phyloP scores from a whole-genome alignment of 1,284 basidiomycete genomes.

The Mycosarcoma mackinlayi region DNA sequence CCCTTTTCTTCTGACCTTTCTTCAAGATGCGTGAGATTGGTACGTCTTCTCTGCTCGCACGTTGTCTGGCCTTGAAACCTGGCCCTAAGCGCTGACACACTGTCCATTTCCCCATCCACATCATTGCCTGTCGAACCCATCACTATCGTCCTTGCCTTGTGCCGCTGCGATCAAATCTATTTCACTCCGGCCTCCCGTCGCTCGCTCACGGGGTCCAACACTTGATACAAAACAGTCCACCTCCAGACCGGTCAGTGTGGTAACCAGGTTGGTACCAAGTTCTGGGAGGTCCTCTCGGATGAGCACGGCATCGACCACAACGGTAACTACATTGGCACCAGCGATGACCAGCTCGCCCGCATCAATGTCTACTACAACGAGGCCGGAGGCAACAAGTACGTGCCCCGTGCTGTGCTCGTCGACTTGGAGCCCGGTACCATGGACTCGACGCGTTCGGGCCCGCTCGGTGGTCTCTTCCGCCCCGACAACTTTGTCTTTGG shows the following conservation, averaged over 20 bases:
- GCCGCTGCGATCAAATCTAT: no score
- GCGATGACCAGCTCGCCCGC: constrained; percentile 95
- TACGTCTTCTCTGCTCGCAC: constrained; percentile 12
- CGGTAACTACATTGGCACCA: constrained; percentile 88
- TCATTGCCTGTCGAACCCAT: no score
- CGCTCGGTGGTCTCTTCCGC: constrained; percentile 80
- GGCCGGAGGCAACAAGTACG: constrained; percentile 76
- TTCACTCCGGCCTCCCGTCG: no score
- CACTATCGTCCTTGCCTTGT: no score
- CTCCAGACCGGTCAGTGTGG: constrained; percentile 69
- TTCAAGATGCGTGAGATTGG: constrained; percentile 58
- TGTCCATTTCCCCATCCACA: background rate
- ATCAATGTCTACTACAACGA: constrained; percentile 73
- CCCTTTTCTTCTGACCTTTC: constrained; percentile 23
- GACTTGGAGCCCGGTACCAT: constrained; percentile 92
- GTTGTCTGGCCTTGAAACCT: background rate
- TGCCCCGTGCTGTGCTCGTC: constrained; percentile 90
- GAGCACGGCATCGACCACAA: constrained; percentile 95
- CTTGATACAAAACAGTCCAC: constrained; percentile 52
- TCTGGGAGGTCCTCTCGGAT: constrained; percentile 96
- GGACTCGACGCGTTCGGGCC: constrained; percentile 76
- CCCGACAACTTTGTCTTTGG: constrained; percentile 79
- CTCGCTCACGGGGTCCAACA: no score
- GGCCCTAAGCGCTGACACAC: background rate
- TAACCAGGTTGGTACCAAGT: constrained; percentile 79